These are phyloP conservation scores for Spironucleus salmonicida DNA, from an alignment of 208 protist species.

Conservation along the genomic window DNA sequence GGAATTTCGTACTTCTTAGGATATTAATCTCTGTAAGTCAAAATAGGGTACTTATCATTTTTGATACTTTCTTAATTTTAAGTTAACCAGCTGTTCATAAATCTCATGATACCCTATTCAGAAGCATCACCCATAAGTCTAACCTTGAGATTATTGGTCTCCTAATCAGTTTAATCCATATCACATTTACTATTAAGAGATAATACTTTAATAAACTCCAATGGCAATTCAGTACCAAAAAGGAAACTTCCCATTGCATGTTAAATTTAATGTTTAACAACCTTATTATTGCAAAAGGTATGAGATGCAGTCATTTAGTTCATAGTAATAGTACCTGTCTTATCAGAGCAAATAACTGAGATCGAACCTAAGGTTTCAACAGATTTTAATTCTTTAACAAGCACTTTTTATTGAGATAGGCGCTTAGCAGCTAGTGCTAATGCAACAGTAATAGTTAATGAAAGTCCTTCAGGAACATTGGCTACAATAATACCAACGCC, in stretches of 20 bases:
- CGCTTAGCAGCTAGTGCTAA: conserved; percentile 32
- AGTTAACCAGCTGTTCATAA: too few species aligned
- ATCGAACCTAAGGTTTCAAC: conserved; percentile 48
- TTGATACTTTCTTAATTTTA: too few species aligned
- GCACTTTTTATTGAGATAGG: conserved; percentile 30
- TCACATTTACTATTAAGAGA: too few species aligned
- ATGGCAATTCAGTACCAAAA: neutral
- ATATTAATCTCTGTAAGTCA: too few species aligned
- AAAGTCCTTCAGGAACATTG: conserved; percentile 37
- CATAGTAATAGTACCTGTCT: conserved; percentile 47
- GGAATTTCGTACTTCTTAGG: too few species aligned
- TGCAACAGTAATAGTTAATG: conserved; percentile 19
- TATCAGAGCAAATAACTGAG: conserved; percentile 48
- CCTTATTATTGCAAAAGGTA: neutral
- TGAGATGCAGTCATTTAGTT: conserved; percentile 46
- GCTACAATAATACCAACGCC: conserved; percentile 37
- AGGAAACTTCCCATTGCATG: neutral
- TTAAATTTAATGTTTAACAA: neutral
- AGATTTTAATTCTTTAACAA: conserved; percentile 34
- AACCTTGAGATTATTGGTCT: too few species aligned
- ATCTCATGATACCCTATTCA: too few species aligned
- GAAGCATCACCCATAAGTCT: too few species aligned
- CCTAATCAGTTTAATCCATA: too few species aligned
- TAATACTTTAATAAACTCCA: too few species aligned
- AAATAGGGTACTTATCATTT: too few species aligned